Evolutionary conservation across 1,139 yeast species (phyloP), one percentile per base, ranked within the genome.

Genomic region (Yamadazyma songkhlaensis): DNA sequence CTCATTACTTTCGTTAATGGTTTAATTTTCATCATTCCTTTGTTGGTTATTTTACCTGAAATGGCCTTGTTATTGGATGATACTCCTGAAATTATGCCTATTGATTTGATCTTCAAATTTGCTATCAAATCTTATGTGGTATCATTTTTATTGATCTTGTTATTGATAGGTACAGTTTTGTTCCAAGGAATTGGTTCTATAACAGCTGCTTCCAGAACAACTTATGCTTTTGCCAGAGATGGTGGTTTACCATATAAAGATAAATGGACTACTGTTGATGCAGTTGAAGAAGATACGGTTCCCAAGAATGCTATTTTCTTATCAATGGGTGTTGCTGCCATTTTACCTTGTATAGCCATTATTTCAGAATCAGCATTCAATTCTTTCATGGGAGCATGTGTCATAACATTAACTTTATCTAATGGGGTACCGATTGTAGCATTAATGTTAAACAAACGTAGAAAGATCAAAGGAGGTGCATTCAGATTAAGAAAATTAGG

Each of bases 341-440:
- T 77, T 3, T 62, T 86, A 26, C 86, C 89, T 2, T 57, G 79
- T 12, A 65, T 84, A 29, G 83, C 92, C 6, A 62, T 87, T 31
- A 63, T 86, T 1, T 84, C 94, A 0, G 66, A 79, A 3, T 77
- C 89, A 4, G 94, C 95, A 1, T 84, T 86, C 61, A 83, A 83
- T 57, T 89, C 95, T 2, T 86, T 86, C 55, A 77, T 87, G 64
- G 94, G 95, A 0, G 83, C 90, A n/a, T 85, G 94, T 4, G 94
- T 87, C 1, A 74, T 86, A 28, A 77, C 90, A 2, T 64, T 86
- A 42, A 81, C 89, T 37, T 69, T 84, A 21, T 88, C 95, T 2
- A 84, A 88, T 48, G 82, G 88, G 2, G 75, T 87, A 9, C 95
- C 95, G 1, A 79, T 87, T 25, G 52, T 82, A 2, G 70, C 83